These are phyloP conservation scores for Talaromyces sp. DNA, from an alignment of 2,329 filamentous ascomycete species.

Conservation along the genomic window DNA sequence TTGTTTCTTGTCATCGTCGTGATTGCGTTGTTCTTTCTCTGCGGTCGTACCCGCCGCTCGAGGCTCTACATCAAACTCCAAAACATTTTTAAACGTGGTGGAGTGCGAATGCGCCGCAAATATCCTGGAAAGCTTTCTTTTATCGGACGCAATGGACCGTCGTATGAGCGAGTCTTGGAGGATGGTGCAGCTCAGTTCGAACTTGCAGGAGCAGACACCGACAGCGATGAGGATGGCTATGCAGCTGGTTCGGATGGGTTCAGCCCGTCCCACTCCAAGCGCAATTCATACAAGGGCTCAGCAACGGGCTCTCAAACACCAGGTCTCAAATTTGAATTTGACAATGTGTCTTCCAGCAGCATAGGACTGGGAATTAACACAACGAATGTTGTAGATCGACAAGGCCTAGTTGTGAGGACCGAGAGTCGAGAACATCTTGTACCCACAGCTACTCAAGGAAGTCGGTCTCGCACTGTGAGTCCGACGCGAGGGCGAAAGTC, in stretches of 20 bases:
- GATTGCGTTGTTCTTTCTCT: constrained; percentile 67
- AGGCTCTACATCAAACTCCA: constrained; percentile 57
- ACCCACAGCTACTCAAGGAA: constrained; percentile 49
- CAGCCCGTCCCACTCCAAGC: constrained; percentile 56
- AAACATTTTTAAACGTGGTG: constrained; percentile 31
- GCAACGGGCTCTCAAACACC: constrained; percentile 27
- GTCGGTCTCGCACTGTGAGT: constrained; percentile 44
- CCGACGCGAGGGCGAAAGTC: constrained; percentile 45
- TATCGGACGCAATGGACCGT: constrained; percentile 35
- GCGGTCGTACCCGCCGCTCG: constrained; percentile 71
- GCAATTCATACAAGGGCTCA: constrained; percentile 29
- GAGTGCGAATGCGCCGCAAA: constrained; percentile 42
- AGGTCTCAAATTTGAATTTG: constrained; percentile 37
- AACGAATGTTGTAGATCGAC: constrained; percentile 54
- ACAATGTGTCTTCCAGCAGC: constrained; percentile 40
- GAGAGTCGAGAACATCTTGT: constrained; percentile 79
- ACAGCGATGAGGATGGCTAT: constrained; percentile 53
- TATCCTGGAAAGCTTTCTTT: constrained; percentile 57
- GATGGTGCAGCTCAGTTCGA: constrained; percentile 75
- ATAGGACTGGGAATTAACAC: constrained; percentile 36
- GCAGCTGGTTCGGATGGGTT: constrained; percentile 48
- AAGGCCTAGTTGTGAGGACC: constrained; percentile 72
- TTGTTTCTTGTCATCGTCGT: constrained; percentile 72
- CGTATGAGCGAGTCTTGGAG: constrained; percentile 83
- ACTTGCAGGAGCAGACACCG: constrained; percentile 61